These are phyloP conservation scores for Aspergillus campestris DNA, from an alignment of 495 filamentous ascomycete species.

Conservation along the genomic window DNA sequence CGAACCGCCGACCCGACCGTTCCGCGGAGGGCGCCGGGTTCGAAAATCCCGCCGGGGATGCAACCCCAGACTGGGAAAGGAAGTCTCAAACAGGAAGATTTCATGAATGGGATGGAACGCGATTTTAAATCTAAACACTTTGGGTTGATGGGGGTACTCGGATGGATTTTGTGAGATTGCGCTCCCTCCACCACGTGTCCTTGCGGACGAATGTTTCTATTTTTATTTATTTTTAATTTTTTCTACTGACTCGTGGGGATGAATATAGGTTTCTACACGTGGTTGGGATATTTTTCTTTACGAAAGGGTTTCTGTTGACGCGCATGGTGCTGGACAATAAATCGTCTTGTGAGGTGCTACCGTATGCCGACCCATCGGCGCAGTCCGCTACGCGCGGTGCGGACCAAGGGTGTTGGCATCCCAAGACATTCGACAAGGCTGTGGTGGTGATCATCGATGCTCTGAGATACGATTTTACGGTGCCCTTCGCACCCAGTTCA, in stretches of 20 bases:
- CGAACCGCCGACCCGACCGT: constrained; percentile 3
- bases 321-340: constrained; percentile 81
- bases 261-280: constrained; percentile 57
- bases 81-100: constrained; percentile 14
- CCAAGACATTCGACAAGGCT: constrained; percentile 83
- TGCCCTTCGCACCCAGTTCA: constrained; percentile 56
- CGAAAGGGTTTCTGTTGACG: constrained; percentile 93
- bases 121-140: constrained; percentile 37
- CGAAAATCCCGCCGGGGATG: constrained; percentile 10
- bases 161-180: constrained; percentile 36
- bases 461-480: constrained; percentile 91
- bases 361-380: constrained; percentile 41
- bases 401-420: constrained; percentile 85
- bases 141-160: constrained; percentile 32
- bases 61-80: constrained; percentile 12
- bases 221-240: constrained; percentile 1
- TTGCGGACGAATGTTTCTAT: too few species aligned
- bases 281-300: constrained; percentile 83
- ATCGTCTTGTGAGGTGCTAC: constrained; percentile 69
- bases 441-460: constrained; percentile 90
- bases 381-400: constrained; percentile 32
- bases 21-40: constrained; percentile 7
- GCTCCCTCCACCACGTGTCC: background rate
- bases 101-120: constrained; percentile 20
- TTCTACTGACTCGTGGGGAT: background rate